phyloP scores from a whole-genome alignment of 108 stramenopile genomes.

The Cafeteria roenbergensis region DNA sequence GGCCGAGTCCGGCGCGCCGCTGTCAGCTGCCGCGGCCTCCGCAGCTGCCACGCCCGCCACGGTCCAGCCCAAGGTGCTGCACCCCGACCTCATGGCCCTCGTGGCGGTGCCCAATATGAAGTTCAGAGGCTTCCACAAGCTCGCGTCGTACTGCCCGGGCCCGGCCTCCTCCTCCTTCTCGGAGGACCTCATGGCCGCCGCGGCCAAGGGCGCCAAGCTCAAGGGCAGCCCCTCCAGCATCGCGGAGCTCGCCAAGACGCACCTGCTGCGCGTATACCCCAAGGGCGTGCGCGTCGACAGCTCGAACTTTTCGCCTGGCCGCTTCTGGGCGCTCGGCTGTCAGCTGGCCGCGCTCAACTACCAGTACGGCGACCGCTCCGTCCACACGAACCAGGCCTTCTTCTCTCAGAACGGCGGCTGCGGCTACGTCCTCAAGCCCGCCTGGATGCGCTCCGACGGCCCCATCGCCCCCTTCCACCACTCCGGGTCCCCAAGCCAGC shows the following conservation, averaged over 20 bases:
- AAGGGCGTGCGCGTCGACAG: slow-evolving; percentile 28
- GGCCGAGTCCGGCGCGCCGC: not conserved
- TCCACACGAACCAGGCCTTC: slow-evolving; percentile 32
- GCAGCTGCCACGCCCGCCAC: not conserved
- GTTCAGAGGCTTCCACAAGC: slow-evolving; percentile 28
- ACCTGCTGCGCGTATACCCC: slow-evolving; percentile 13
- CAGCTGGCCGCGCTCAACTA: slow-evolving; percentile 51
- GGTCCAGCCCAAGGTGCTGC: slow-evolving; percentile 18
- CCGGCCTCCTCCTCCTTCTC: slow-evolving; percentile 1
- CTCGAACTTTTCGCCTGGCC: slow-evolving; percentile 33
- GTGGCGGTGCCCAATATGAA: slow-evolving; percentile 39
- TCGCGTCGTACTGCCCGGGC: not conserved
- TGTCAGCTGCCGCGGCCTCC: not conserved
- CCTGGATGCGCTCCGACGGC: no score
- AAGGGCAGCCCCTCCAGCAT: no score
- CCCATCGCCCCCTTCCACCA: no score
- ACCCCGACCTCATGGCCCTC: slow-evolving; percentile 31
- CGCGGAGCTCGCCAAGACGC: slow-evolving; percentile 3
- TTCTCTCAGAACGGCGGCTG: slow-evolving; percentile 50
- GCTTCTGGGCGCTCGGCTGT: slow-evolving; percentile 31
- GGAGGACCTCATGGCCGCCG: slow-evolving; percentile 7
- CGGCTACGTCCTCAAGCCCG: slow-evolving; percentile 77
- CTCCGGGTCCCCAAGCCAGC: not conserved
- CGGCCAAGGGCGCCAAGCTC: not conserved
- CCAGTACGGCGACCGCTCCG: slow-evolving; percentile 27